These are phyloP conservation scores for Fraxinus anomala DNA, from an alignment of 257 asterid genomes.

Conservation along the genomic window DNA sequence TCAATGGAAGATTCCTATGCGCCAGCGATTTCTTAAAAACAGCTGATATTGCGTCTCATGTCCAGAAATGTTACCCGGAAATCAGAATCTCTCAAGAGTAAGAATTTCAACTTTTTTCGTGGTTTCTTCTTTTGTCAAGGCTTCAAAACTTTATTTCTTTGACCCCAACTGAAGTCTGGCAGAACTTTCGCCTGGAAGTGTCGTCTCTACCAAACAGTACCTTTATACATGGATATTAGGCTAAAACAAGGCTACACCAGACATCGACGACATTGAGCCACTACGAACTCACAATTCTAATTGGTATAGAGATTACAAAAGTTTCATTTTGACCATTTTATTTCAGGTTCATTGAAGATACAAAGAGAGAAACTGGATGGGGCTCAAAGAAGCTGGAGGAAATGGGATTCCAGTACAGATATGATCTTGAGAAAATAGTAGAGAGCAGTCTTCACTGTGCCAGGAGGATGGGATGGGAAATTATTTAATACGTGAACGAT, in stretches of 20 bases:
- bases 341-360: constrained; percentile 53
- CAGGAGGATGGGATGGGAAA: constrained; percentile 11
- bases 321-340: not conserved
- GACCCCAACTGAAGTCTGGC: too few species aligned
- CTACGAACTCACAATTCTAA: not conserved
- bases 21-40: constrained; percentile 45
- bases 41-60: constrained; percentile 44
- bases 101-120: not conserved
- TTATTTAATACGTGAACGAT: too few species aligned
- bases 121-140: not conserved
- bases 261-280: not conserved
- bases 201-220: too few species aligned
- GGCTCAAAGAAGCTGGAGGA: constrained; percentile 53
- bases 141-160: too few species aligned
- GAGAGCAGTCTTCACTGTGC: constrained; percentile 41
- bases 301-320: not conserved
- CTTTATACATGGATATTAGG: not conserved
- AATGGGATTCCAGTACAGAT: constrained; percentile 52
- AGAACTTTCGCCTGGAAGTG: too few species aligned
- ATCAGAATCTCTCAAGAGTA: constrained; percentile 39
- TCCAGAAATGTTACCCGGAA: constrained; percentile 30
- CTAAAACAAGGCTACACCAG: not conserved
- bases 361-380: constrained; percentile 51
- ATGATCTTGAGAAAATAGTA: constrained; percentile 32
- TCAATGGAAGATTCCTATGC: constrained; percentile 55